phyloP scores from a whole-genome alignment of 2,329 filamentous ascomycete genomes.

The Beauveria caledonica region DNA sequence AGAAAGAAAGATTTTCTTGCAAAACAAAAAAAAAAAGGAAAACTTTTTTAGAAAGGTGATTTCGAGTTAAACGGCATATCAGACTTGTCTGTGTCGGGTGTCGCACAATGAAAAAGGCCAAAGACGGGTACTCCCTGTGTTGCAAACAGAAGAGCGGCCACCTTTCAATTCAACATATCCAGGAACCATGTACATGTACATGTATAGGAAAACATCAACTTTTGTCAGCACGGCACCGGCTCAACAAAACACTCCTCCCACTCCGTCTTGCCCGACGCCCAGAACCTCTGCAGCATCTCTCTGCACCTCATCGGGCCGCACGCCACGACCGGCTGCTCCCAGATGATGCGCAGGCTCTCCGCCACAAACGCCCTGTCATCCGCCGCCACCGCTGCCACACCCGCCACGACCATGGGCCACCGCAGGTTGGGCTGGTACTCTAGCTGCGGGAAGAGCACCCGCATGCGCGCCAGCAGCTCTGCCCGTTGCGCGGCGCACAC shows the following conservation, averaged over 20 bases:
- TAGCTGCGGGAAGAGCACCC: not conserved
- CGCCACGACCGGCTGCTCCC: not conserved
- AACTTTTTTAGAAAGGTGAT: too few relatives aligned
- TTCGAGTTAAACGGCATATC: too few relatives aligned
- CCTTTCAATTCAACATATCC: too few relatives aligned
- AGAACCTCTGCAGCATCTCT: not conserved
- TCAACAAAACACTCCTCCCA: not conserved
- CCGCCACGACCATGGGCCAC: not conserved
- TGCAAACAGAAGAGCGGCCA: too few relatives aligned
- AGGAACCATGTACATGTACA: too few relatives aligned
- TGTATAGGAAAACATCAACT: too few relatives aligned
- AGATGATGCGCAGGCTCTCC: not conserved
- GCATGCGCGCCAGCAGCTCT: not conserved
- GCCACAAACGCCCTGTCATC: not conserved
- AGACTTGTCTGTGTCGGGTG: too few relatives aligned
- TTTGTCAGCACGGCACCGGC: not conserved
- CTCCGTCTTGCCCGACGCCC: not conserved
- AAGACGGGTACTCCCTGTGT: too few relatives aligned
- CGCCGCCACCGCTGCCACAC: not conserved
- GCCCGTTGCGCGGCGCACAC: not conserved
- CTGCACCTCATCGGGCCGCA: not conserved
- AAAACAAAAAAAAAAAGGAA: too few relatives aligned
- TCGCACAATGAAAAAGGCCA: too few relatives aligned
- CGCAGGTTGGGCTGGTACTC: not conserved
- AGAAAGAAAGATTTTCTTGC: too few relatives aligned